Conservation (phyloP, 441 rosid species). For the Populus hybrid region DNA sequence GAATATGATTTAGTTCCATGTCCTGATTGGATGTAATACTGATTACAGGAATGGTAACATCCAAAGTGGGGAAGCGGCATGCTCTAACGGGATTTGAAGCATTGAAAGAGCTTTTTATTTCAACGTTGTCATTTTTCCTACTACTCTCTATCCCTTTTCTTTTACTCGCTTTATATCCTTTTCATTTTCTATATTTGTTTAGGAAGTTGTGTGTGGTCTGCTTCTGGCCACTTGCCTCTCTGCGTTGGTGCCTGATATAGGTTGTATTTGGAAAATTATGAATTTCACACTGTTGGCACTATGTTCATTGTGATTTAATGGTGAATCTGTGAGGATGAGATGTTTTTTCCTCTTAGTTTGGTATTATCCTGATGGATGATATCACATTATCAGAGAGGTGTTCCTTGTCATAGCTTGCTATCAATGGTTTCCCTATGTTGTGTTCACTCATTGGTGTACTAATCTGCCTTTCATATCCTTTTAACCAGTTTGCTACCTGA, state of each 20-base stretch:
- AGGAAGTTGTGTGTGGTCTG: neutral
- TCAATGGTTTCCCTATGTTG: neutral
- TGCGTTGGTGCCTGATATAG: neutral
- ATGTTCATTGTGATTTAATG: neutral
- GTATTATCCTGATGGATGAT: neutral
- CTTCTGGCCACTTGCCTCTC: neutral
- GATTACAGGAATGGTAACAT: conserved; percentile 80
- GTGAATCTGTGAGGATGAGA: conserved; percentile 1
- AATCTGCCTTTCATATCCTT: conserved; percentile 1
- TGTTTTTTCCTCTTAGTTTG: neutral
- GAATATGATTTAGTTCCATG: neutral
- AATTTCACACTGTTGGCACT: neutral
- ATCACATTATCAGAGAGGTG: neutral
- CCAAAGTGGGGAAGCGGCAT: conserved; percentile 91
- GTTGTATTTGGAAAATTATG: neutral
- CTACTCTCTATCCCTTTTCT: neutral
- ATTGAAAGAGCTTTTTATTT: conserved; percentile 71
- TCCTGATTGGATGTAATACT: conserved; percentile 11
- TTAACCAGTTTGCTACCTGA: conserved; percentile 76
- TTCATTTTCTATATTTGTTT: neutral
- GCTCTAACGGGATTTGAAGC: conserved; percentile 88
- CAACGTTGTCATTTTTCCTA: conserved; percentile 38
- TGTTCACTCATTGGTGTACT: neutral
- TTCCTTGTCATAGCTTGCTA: neutral
- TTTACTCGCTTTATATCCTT: neutral